These are phyloP conservation scores for Arachis stenosperma DNA, from an alignment of 306 rosid species.

Conservation along the genomic window DNA sequence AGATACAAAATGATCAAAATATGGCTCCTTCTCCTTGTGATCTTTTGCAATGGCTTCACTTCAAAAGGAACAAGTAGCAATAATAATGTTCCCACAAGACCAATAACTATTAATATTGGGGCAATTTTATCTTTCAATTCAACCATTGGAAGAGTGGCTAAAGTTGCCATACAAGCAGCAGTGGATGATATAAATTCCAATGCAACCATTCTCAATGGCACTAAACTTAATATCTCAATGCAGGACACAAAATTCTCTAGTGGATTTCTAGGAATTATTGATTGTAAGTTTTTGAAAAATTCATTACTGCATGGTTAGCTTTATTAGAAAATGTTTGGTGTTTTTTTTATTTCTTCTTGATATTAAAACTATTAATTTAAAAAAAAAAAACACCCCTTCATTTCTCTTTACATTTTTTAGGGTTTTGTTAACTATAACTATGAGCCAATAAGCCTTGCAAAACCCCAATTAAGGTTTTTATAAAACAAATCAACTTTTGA, in stretches of 20 bases:
- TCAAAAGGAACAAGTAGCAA: conserved; percentile 17
- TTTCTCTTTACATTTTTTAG: no score
- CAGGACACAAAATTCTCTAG: conserved; percentile 45
- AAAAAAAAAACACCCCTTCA: no score
- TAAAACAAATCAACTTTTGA: no score
- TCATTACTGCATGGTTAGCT: not conserved
- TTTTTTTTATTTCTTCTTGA: no score
- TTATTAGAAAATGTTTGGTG: no score
- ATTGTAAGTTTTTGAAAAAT: conserved; percentile 40
- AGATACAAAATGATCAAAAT: conserved; percentile 47
- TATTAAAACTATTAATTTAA: no score
- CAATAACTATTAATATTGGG: conserved; percentile 50
- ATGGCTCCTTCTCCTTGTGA: conserved; percentile 45
- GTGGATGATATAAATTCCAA: conserved; percentile 58
- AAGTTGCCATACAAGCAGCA: conserved; percentile 55
- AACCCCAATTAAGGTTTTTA: no score
- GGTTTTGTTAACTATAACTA: no score
- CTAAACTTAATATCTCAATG: conserved; percentile 47
- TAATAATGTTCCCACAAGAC: conserved; percentile 18
- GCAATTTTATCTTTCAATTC: conserved; percentile 57
- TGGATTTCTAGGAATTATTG: conserved; percentile 63
- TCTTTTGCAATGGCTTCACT: conserved; percentile 16
- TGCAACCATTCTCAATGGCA: conserved; percentile 45
- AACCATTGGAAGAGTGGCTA: conserved; percentile 54
- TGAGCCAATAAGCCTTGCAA: no score